A percentile compares a stretch with the other conserved stretches of the same genome.
Evolutionary conservation across 2,329 filamentous ascomycete species (phyloP).

Genomic region (Fusarium lateritium): DNA sequence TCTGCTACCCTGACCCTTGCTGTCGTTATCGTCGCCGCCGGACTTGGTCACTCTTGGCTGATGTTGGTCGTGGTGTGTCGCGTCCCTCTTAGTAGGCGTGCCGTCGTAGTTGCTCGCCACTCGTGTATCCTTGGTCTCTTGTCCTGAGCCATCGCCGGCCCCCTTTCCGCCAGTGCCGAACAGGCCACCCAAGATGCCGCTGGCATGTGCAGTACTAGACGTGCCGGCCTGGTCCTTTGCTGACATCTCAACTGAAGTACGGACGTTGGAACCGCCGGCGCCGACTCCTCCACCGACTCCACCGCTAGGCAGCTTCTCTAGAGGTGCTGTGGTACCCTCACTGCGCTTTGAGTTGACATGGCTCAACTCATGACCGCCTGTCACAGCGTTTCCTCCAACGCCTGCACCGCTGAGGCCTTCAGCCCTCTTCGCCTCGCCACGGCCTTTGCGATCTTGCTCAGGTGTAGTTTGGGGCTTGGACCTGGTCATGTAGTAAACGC

Average conservation of each 20-base stretch:
- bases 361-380: constrained; percentile 52
- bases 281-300: constrained; percentile 54
- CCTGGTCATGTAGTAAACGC: constrained; percentile 43
- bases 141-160: constrained; percentile 15
- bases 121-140: constrained; percentile 40
- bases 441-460: constrained; percentile 36
- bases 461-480: constrained; percentile 24
- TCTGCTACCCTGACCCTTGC: constrained; percentile 4
- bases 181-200: constrained; percentile 36
- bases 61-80: constrained; percentile 22
- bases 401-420: constrained; percentile 52
- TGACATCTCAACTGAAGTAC: constrained; percentile 49
- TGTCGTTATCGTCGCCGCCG: neutral
- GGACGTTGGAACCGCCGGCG: constrained; percentile 48
- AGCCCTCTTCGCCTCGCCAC: constrained; percentile 51
- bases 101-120: constrained; percentile 37
- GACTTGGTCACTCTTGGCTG: constrained; percentile 29
- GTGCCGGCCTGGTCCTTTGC: constrained; percentile 27
- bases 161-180: constrained; percentile 46
- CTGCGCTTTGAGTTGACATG: constrained; percentile 39
- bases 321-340: constrained; percentile 42
- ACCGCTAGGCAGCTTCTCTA: constrained; percentile 54
- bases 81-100: constrained; percentile 29
- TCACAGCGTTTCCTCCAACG: constrained; percentile 50
- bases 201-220: constrained; percentile 23